Evolutionary conservation across 1,139 yeast species (phyloP), one percentile per base, ranked within the genome.

Genomic region (Suhomyces choctaworum): DNA sequence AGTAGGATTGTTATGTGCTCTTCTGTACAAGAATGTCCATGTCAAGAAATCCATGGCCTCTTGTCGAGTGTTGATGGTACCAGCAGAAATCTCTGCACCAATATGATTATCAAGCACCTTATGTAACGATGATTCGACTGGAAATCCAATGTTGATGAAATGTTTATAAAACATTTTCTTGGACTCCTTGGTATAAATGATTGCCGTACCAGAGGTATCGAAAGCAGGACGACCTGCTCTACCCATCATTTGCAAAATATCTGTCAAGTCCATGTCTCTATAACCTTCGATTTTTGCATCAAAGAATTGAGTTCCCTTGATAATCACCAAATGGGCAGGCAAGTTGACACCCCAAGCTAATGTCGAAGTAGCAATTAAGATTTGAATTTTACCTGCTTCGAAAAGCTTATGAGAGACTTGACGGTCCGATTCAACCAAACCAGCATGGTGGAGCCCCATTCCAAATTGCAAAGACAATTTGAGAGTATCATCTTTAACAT

Each of bases 271-370:
- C 95, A 86, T 86, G 51, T 86, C 95, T 46, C 80, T 70, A 53
- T 85, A 86, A 0, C 78, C 89, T 54, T 83, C 90, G 41, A 82
- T 81, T 54, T 85, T 85, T 9, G 89, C 80, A 57, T 86, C 95
- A 54, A 81, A 86, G 50, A 82, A 85, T 53, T 86, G 94, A 0
- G 98, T 92, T 25, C 97, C 97, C 58, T 92, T 92, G 45, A 92
- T 86, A 33, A 92, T 80, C 7, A 92, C 98, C 50, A 92, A 67
- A 64, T 89, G 92, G 0, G 97, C 97, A 1, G 97, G 97, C 44
- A 92, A 71, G 54, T 92, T 92, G 26, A 92, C 97, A 51, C 97
- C 97, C 94, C 97, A 89, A 0, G 97, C 98, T 48, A 94, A 73
- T 1, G 98, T 92, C 14, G 96, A 85, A 0, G 99, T 92, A 0